phyloP scores from a whole-genome alignment of 768 basidiomycete species.

The Lactarius deliciosus region DNA sequence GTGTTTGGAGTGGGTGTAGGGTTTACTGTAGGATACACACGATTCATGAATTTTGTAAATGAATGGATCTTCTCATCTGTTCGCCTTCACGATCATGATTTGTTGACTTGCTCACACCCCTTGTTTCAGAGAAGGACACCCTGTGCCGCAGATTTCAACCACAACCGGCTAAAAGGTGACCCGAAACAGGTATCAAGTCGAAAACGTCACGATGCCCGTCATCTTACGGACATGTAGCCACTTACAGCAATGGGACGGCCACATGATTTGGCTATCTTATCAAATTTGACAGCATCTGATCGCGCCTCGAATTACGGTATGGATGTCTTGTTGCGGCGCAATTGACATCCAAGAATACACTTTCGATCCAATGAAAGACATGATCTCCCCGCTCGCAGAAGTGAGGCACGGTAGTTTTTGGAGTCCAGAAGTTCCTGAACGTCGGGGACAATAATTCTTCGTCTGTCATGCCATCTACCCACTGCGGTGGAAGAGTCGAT shows the following conservation, averaged over 20 bases:
- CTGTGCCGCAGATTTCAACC: background rate
- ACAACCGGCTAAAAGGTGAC: background rate
- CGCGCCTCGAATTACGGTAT: background rate
- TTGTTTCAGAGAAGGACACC: background rate
- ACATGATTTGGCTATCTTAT: background rate
- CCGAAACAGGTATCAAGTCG: background rate
- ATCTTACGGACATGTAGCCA: background rate
- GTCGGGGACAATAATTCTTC: background rate
- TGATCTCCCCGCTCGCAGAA: background rate
- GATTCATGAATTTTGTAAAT: background rate
- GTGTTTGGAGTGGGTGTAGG: background rate
- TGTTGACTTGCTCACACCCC: background rate
- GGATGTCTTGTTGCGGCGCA: background rate
- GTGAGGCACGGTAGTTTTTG: background rate
- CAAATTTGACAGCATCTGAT: background rate
- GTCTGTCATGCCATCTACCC: background rate
- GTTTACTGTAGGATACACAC: background rate
- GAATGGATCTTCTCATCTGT: slow-evolving; percentile 5
- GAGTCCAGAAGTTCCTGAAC: background rate
- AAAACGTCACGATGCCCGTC: slow-evolving; percentile 1
- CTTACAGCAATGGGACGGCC: background rate
- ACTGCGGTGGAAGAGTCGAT: background rate
- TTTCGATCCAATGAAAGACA: background rate
- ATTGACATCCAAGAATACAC: background rate
- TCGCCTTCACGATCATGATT: background rate